These are phyloP conservation scores for Pseudogymnoascus sp. DNA, from an alignment of 2,329 filamentous ascomycete genomes.

Conservation along the genomic window DNA sequence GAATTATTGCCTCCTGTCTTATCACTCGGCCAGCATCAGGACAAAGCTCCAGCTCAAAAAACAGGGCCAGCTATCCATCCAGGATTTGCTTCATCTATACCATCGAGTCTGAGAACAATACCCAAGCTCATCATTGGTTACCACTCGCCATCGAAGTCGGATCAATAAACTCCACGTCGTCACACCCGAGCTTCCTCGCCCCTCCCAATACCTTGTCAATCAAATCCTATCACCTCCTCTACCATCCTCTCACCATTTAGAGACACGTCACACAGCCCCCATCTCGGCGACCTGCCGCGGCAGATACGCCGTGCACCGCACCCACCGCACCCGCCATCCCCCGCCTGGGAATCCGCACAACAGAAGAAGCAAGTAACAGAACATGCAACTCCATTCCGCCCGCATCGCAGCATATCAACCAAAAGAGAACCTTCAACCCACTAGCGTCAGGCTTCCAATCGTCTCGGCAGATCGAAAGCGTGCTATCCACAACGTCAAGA, in stretches of 20 bases:
- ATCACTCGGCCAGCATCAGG: not conserved
- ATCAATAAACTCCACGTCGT: conserved; percentile 5
- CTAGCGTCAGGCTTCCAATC: not conserved
- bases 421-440: not conserved
- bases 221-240: not conserved
- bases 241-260: not conserved
- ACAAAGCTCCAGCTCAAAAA: not conserved
- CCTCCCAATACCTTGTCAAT: not conserved
- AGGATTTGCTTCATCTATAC: not conserved
- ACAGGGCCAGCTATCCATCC: not conserved
- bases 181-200: not conserved
- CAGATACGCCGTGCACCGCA: not conserved
- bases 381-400: not conserved
- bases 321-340: not conserved
- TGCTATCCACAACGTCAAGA: not conserved
- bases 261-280: not conserved
- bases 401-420: not conserved
- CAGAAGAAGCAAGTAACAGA: not conserved
- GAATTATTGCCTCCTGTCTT: not conserved
- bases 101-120: not conserved
- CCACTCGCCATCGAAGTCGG: not conserved
- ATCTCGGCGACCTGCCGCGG: not conserved
- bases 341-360: not conserved
- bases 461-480: not conserved
- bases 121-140: not conserved